A percentile compares a stretch with the other conserved stretches of the same genome.
phyloP scores from a whole-genome alignment of 768 basidiomycete genomes.

The Neoboletus subvelutipes region DNA sequence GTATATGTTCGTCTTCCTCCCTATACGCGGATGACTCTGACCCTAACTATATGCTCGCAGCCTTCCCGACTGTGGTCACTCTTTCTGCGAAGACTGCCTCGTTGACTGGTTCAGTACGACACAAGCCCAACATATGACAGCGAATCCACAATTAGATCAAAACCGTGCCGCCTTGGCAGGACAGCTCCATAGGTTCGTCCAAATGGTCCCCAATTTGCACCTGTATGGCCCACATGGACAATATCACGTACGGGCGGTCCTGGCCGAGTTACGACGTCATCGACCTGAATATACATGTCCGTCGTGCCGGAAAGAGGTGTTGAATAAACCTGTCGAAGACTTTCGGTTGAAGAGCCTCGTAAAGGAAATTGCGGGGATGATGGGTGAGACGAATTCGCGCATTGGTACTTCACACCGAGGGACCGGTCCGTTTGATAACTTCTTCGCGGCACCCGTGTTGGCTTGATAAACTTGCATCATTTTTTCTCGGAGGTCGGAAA shows the following conservation, averaged over 20 bases:
- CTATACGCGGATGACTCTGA: background rate
- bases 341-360: constrained; percentile 62
- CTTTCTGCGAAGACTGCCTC: constrained; percentile 64
- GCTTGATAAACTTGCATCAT: background rate
- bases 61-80: constrained; percentile 66
- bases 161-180: constrained; percentile 24
- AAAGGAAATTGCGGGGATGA: constrained; percentile 45
- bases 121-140: constrained; percentile 47
- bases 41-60: constrained; percentile 34
- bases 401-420: background rate
- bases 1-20: constrained; percentile 48
- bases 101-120: constrained; percentile 52
- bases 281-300: constrained; percentile 66
- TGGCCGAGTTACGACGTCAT: constrained; percentile 26
- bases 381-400: constrained; percentile 47
- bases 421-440: constrained; percentile 45
- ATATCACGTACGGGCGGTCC: constrained; percentile 18
- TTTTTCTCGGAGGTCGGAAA: background rate
- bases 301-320: constrained; percentile 54
- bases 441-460: constrained; percentile 35
- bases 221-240: constrained; percentile 16
- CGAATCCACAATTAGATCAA: constrained; percentile 45
- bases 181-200: constrained; percentile 20
- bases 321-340: constrained; percentile 53
- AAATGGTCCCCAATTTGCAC: constrained; percentile 23